Base-by-base conservation (phyloP, 805 yeast species). In the Helenozyma baotianmanensis region DNA sequence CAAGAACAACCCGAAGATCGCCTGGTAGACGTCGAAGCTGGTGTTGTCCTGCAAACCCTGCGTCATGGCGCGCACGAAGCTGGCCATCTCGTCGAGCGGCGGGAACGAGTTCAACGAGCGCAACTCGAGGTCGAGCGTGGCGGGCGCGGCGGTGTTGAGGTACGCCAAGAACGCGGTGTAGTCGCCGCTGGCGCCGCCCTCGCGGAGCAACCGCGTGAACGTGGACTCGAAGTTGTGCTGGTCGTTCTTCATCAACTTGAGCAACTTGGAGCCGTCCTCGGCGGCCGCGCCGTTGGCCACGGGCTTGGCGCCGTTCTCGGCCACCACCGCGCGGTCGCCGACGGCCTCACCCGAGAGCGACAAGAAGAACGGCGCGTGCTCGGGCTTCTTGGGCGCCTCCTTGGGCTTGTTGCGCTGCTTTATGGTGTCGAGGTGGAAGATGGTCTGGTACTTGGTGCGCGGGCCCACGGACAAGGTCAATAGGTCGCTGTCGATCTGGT, bases 321-420 rank as follows among this genome's bases (percentile, higher is more conserved):
- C 72, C 26, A 59, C 74, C 28, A 62, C 54, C 0, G 88, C 87
- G 18, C 76, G 73, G 50, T 81, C 86, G 37, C 88, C 89, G 33
- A 80, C 82, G n/a, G 67, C 67, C 32, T 71, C 76, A 19, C 87
- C 86, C 4, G 75, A 53, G 14, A 82, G 62, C 28, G 77, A 74
- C 38, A 92, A 64, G 68, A 94, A 94, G 58, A 94, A 92, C 11
- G 81, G 80, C 1, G 85, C 77, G 40, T 78, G 72, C 44, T 82
- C 83, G 2, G 96, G 86, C 44, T 80, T 84, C 65, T 84, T 85
- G 21, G 92, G 84, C 1, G 90, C 82, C 54, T 87, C 96, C 32
- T 68, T 78, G 14, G 98, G 97, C 59, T 86, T 90, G 54, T 87
- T 88, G 51, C 98, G 76, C 54, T 73, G 76, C 51, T 78, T 86